phyloP scores from a whole-genome alignment of 2,329 filamentous ascomycete genomes.

The Trichophyton verrucosum region DNA sequence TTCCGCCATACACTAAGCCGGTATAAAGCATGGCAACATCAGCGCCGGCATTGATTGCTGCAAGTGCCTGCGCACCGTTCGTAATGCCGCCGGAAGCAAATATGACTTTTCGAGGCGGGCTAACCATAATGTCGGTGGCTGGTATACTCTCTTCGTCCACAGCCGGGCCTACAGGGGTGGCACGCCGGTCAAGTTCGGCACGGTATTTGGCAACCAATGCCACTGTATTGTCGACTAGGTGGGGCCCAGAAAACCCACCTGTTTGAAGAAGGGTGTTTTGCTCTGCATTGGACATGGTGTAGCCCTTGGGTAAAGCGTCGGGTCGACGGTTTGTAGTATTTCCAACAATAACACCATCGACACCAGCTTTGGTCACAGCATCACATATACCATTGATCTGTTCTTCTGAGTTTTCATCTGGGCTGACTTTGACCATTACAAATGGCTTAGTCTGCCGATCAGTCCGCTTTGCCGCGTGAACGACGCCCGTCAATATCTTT shows the following conservation, averaged over 20 bases:
- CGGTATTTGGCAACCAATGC: conserved; percentile 70
- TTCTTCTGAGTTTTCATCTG: conserved; percentile 75
- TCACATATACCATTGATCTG: conserved; percentile 83
- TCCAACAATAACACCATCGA: conserved; percentile 90
- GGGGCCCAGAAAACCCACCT: conserved; percentile 83
- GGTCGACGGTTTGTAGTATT: conserved; percentile 86
- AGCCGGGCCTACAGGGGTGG: conserved; percentile 15
- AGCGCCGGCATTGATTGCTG: conserved; percentile 76
- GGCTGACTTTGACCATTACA: conserved; percentile 97
- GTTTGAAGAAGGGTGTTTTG: conserved; percentile 57
- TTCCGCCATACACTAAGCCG: conserved; percentile 51
- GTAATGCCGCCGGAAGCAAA: conserved; percentile 92
- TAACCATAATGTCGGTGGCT: conserved; percentile 13
- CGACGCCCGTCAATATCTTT: conserved; percentile 66
- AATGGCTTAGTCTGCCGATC: conserved; percentile 59
- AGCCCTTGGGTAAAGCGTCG: conserved; percentile 55
- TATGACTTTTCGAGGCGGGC: conserved; percentile 54
- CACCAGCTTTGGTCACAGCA: conserved; percentile 69
- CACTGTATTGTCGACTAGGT: conserved; percentile 70
- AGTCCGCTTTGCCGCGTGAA: conserved; percentile 58
- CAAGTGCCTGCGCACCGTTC: conserved; percentile 68
- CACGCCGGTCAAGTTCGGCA: conserved; percentile 47
- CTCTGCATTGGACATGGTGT: conserved; percentile 54
- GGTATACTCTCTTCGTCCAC: conserved; percentile 15
- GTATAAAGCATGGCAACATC: conserved; percentile 91